Conservation (phyloP, 2,329 filamentous ascomycete species). For the Dactylellina leptospora region DNA sequence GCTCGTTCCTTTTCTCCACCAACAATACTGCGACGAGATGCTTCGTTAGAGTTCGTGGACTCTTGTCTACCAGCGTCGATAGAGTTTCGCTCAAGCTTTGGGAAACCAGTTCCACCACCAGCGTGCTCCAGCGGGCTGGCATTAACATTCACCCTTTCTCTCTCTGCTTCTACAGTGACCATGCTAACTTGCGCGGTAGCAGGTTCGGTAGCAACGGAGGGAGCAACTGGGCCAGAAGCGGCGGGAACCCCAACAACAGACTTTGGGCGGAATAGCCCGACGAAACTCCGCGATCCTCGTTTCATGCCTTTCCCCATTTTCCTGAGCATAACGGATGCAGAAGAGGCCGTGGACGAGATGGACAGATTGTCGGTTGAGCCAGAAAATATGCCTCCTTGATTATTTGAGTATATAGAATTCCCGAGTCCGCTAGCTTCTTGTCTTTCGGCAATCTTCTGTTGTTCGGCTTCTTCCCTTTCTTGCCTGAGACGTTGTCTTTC, state of each 20-base stretch:
- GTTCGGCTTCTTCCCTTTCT: constrained; percentile 76
- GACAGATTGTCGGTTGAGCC: constrained; percentile 95
- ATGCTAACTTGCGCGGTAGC: constrained; percentile 89
- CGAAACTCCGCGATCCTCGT: constrained; percentile 87
- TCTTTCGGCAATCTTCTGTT: constrained; percentile 86
- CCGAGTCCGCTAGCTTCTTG: constrained; percentile 93
- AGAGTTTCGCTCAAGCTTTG: constrained; percentile 82
- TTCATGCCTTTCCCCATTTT: constrained; percentile 99
- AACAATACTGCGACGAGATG: constrained; percentile 83
- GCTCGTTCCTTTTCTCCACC: constrained; percentile 89
- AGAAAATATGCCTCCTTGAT: constrained; percentile 81
- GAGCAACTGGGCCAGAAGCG: constrained; percentile 71
- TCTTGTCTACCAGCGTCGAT: constrained; percentile 68
- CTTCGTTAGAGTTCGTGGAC: constrained; percentile 57
- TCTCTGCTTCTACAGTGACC: constrained; percentile 93
- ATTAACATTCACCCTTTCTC: constrained; percentile 82
- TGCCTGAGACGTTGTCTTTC: constrained; percentile 60
- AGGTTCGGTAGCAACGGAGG: constrained; percentile 63
- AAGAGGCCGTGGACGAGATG: constrained; percentile 87
- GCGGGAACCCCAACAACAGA: constrained; percentile 81
- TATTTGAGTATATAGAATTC: constrained; percentile 84
- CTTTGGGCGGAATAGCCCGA: constrained; percentile 93
- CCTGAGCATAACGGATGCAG: constrained; percentile 89
- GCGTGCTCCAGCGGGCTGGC: constrained; percentile 72
- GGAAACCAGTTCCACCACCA: constrained; percentile 80